Evolutionary conservation across 2,329 filamentous ascomycete species (phyloP), one percentile per base, ranked within the genome.

Genomic region (Fusarium dlaminii): DNA sequence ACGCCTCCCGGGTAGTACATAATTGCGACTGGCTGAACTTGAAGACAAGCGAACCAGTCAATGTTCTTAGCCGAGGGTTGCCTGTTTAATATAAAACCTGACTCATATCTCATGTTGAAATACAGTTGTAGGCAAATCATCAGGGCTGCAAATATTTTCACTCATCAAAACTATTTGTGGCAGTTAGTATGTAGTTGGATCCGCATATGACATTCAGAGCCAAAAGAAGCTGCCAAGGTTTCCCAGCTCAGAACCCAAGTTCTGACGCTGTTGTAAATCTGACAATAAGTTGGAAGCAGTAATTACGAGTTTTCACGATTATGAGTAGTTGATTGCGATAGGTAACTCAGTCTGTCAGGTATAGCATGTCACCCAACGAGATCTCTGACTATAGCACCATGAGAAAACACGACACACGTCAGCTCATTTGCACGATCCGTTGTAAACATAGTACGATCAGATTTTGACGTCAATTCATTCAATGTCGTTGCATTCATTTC

Each of bases 1-100:
- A 77, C 66, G 46, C 48, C 49, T 64, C 55, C 65, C 59, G 65
- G 63, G 75, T 77, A 67, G 64, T 66, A 75, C 73, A 18, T 46
- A 62, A 49, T 56, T 60, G 60, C 66, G 66, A 70, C 68, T 77
- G 69, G 72, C 43, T 68, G 55, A 42, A 51, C 48, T 61, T 45
- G 43, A 61, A 58, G 34, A 70, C 51, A 61, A 49, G 46, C 56
- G 55, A 66, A 59, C 40, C 65, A 62, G 40, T 46, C 14, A 14
- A 48, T 58, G 30, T 27, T 45, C 46, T 40, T 65, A 56, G 51
- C 51, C 42, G 56, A 70, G 45, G 37, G 42, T 40, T 73, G 51
- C 40, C 37, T 70, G 46, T 20, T 42, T 29, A 17, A 32, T 42
- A 30, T 32, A 37, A 52, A 22, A 17, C 40, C 39, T 37, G 34